Evolutionary conservation across 1,284 basidiomycete genomes (phyloP), one percentile per base, ranked within the genome.

Genomic region (Heimioporus retisporus): DNA sequence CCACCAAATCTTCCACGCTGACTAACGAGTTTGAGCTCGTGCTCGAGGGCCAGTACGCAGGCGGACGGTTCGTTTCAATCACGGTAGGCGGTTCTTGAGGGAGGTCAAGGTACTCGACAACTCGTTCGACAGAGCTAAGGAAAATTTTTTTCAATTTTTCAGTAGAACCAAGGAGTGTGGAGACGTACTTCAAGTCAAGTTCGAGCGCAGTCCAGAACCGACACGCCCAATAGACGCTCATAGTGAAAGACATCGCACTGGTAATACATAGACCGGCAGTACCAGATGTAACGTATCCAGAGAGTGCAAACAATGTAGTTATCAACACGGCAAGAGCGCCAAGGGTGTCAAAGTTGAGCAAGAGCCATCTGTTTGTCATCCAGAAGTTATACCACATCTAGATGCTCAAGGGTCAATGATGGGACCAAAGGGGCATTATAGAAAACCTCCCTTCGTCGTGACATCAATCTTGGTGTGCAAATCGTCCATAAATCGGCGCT

Each of bases 11-110:
- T 71, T 95, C 88, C 0, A 96, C 90, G 10, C 79, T 77, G 42
- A 95, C 75, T 50, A 93, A 81, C 2, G 82, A 73, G 40, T 83
- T 75, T 8, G 83, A 79, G 65, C 84, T 85, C 28, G 86, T 84
- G 75, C 91, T 93, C 15, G 93, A 93, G 0, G 95, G 95, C 95
- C 95, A 96, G 74, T 95, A 94, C 0, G 95, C 94, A 1, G 94
- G 94, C 2, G 90, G 90, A 7, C 91, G 86, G 60, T 84, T 85
- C 1, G 84, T 85, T 65, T 91, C 88, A 59, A 95, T 90, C 64
- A 92, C 74, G 0, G 90, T 84, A 2, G 95, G 90, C 6, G 95
- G 90, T 76, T 97, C 96, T 74, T 94, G 93, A 1, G 94, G 93
- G n/a, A 97, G 84, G 61, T 93, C 87, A 23, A 97, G 87, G 75